Percentiles rank a stretch among this genome's conserved stretches.
phyloP scores from a whole-genome alignment of 371 early-diverging fungal species.

The Mucor circinelloides region DNA sequence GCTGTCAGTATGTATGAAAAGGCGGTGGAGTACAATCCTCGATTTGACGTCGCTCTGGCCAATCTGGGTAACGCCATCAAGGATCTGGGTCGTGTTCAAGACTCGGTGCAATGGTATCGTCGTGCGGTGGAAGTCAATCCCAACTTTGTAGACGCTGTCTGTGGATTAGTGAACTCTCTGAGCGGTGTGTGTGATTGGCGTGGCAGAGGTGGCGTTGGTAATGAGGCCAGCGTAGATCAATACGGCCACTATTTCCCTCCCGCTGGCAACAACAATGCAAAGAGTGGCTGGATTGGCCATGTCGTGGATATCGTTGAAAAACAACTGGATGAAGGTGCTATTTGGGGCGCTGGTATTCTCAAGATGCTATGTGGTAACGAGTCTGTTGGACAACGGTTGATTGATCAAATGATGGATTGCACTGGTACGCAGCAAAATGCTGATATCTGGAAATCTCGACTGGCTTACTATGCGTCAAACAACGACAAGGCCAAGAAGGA shows the following conservation, averaged over 20 bases:
- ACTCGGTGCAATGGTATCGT: conserved; percentile 83
- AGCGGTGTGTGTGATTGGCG: conserved; percentile 92
- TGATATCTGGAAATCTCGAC: conserved; percentile 34
- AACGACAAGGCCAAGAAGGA: conserved; percentile 45
- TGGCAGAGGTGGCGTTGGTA: conserved; percentile 68
- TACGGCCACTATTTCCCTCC: conserved; percentile 36
- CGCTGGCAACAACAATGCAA: conserved; percentile 20
- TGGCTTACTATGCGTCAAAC: conserved; percentile 23
- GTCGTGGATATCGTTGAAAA: conserved; percentile 80
- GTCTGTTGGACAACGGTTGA: conserved; percentile 31
- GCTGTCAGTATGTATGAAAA: conserved; percentile 89
- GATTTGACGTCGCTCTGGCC: conserved; percentile 89
- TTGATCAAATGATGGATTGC: conserved; percentile 31
- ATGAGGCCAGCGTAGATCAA: conserved; percentile 42
- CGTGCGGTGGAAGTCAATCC: conserved; percentile 87
- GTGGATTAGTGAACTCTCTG: conserved; percentile 86
- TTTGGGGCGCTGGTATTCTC: conserved; percentile 59
- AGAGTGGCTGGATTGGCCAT: conserved; percentile 78
- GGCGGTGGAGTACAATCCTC: conserved; percentile 84
- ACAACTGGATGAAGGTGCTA: conserved; percentile 71
- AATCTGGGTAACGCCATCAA: conserved; percentile 91
- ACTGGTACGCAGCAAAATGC: neutral
- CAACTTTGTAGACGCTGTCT: conserved; percentile 90
- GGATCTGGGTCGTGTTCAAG: conserved; percentile 88
- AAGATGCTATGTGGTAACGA: conserved; percentile 5